Evolutionary conservation across 148 eudicot genomes (phyloP).

Genomic region (Rhododendron vialii): DNA sequence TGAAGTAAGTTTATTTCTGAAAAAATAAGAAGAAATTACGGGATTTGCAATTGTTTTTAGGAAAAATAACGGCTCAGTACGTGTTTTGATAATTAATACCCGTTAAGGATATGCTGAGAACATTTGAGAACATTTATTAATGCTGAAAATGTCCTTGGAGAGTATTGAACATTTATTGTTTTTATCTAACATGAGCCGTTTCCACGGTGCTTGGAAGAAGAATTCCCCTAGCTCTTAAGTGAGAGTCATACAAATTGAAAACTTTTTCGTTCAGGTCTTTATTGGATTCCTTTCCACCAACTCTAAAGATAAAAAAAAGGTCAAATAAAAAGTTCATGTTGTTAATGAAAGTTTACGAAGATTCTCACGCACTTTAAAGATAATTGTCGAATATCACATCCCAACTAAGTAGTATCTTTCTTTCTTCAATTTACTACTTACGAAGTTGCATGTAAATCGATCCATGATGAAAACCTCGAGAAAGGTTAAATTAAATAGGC

Average conservation of each 20-base stretch:
- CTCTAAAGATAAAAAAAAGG: neutral
- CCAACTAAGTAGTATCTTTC: neutral
- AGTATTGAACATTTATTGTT: too few relatives aligned
- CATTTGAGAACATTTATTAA: too few relatives aligned
- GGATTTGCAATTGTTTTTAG: neutral
- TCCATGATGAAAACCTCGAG: neutral
- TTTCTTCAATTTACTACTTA: neutral
- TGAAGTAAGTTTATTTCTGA: too few relatives aligned
- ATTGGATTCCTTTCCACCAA: constrained; percentile 12
- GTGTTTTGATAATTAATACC: too few relatives aligned
- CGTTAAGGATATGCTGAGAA: too few relatives aligned
- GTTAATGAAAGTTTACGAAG: neutral
- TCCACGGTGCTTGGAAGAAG: neutral
- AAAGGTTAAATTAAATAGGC: too few relatives aligned
- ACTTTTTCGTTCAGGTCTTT: neutral
- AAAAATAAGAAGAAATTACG: too few relatives aligned
- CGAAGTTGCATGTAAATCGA: neutral
- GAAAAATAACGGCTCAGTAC: too few relatives aligned
- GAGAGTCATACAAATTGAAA: neutral
- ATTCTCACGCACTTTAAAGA: neutral
- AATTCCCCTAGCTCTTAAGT: neutral
- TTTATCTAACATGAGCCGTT: neutral
- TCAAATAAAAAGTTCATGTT: neutral
- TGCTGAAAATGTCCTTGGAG: too few relatives aligned
- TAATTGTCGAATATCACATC: neutral